Evolutionary conservation across 129 eudicot genomes (phyloP).

Genomic region (Tagetes erecta): DNA sequence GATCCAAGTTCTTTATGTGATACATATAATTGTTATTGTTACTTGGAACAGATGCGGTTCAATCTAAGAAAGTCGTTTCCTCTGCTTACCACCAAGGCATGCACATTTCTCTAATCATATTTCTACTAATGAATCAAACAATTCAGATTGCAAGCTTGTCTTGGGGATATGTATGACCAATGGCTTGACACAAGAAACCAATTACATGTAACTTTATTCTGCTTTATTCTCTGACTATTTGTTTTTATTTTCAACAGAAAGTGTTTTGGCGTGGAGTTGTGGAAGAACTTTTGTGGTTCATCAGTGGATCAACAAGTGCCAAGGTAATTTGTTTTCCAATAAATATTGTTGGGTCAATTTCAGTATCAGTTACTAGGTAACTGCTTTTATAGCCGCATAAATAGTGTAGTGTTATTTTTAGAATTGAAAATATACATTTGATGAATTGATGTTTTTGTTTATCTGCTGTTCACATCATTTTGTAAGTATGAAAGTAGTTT

Average conservation of each 20-base stretch:
- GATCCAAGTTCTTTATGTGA: neutral
- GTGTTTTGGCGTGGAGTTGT: constrained; percentile 95
- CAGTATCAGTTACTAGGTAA: constrained; percentile 5
- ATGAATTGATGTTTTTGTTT: neutral
- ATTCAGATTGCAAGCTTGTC: neutral
- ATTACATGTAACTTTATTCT: neutral
- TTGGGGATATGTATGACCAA: neutral
- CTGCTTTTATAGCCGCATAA: neutral
- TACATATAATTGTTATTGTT: constrained; percentile 6
- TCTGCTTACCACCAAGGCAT: constrained; percentile 88
- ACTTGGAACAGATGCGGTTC: constrained; percentile 68
- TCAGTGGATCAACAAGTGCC: constrained; percentile 93
- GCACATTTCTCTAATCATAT: constrained; percentile 19
- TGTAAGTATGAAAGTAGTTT: neutral
- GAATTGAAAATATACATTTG: neutral
- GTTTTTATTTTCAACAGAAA: constrained; percentile 44
- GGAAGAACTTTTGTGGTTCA: constrained; percentile 92
- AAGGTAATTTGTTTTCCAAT: constrained; percentile 44
- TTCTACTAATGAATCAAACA: neutral
- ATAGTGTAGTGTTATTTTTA: neutral
- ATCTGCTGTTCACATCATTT: neutral
- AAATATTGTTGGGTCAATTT: constrained; percentile 1
- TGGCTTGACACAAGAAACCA: neutral
- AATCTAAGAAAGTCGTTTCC: constrained; percentile 77
- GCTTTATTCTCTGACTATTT: constrained; percentile 5